Conservation (phyloP, 2,329 filamentous ascomycete species). For the Taxawa tesnikishii region DNA sequence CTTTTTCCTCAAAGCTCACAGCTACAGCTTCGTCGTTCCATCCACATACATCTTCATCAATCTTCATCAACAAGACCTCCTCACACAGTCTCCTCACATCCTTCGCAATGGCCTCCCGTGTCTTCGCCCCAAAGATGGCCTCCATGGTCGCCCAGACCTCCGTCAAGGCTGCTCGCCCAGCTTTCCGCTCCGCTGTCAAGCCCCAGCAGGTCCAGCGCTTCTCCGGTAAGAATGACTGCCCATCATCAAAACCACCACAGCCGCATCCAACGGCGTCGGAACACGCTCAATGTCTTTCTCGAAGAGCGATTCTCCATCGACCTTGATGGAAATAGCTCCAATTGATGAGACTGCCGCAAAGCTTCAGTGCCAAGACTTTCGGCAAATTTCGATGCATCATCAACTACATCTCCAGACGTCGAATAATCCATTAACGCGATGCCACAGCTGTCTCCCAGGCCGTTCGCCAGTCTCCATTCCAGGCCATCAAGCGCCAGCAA, state of each 20-base stretch:
- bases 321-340: background rate
- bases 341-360: background rate
- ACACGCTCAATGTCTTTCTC: too few relatives aligned
- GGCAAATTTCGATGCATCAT: conserved; percentile 3
- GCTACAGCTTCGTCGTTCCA: background rate
- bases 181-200: conserved; percentile 46
- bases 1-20: background rate
- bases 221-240: conserved; percentile 46
- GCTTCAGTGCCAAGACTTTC: background rate
- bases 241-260: conserved; percentile 2
- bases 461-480: conserved; percentile 44
- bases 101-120: conserved; percentile 70
- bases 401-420: conserved; percentile 25
- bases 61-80: conserved; percentile 21
- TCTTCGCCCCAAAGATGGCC: conserved; percentile 67
- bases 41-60: conserved; percentile 3
- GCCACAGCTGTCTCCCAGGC: conserved; percentile 10
- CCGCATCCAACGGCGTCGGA: conserved; percentile 3
- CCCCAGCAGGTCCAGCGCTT: conserved; percentile 49
- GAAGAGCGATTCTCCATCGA: background rate
- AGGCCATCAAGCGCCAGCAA: conserved; percentile 66
- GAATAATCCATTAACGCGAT: conserved; percentile 8
- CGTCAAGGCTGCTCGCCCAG: conserved; percentile 67
- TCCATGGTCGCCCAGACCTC: conserved; percentile 53
- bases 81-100: conserved; percentile 29